A percentile compares a stretch with the other conserved stretches of the same genome.
phyloP scores from a whole-genome alignment of 108 stramenopile genomes.

The Parietichytrium sp. region DNA sequence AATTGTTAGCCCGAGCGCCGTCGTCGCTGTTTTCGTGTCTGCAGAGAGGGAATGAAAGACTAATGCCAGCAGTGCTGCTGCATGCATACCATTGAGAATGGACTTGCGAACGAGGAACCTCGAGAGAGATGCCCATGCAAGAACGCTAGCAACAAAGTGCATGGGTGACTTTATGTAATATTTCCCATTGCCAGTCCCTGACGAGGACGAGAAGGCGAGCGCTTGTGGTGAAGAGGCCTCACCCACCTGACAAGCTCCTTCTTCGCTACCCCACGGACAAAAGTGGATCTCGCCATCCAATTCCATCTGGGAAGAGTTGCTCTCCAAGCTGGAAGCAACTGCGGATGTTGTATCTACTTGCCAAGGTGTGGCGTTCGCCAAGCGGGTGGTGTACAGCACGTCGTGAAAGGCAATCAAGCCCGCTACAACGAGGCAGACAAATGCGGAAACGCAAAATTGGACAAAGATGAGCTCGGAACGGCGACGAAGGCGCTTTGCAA shows the following conservation, averaged over 20 bases:
- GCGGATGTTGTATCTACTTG: background rate
- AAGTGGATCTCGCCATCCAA: background rate
- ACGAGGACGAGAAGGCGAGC: background rate
- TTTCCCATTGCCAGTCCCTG: background rate
- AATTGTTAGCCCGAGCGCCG: slow-evolving; percentile 29
- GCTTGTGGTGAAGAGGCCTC: background rate
- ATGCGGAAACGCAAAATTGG: background rate
- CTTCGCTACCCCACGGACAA: slow-evolving; percentile 1
- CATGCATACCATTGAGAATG: background rate
- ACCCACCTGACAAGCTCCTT: background rate
- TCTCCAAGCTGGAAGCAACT: background rate
- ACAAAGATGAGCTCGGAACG: background rate
- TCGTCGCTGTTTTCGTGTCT: background rate
- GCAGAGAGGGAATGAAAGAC: background rate
- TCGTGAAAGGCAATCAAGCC: slow-evolving; percentile 9
- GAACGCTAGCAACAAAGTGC: slow-evolving; percentile 20
- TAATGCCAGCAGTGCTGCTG: background rate
- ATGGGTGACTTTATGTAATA: background rate
- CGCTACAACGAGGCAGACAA: background rate
- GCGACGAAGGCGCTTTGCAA: background rate
- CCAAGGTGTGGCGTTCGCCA: background rate
- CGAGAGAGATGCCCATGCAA: background rate
- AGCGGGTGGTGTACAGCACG: slow-evolving; percentile 20
- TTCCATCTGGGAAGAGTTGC: background rate
- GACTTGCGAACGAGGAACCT: background rate